Percentiles rank a stretch among this genome's conserved stretches.
Conservation (phyloP, 2,329 filamentous ascomycete genomes). For the Dendrostoma leiphaemia region DNA sequence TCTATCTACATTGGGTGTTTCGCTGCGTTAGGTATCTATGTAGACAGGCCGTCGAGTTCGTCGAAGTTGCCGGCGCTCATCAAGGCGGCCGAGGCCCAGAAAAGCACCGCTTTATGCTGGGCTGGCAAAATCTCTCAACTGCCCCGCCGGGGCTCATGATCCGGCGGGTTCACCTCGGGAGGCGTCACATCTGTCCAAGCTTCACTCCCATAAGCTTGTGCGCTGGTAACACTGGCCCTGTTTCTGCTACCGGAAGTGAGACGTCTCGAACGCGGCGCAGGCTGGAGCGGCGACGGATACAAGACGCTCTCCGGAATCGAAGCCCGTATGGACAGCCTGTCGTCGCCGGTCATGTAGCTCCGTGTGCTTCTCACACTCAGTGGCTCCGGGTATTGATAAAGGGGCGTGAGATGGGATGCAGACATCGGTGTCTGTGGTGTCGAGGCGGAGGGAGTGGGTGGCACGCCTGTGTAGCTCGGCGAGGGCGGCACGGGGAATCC, state of each 20-base stretch:
- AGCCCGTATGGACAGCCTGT: not conserved
- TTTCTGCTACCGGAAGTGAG: not conserved
- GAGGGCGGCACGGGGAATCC: not conserved
- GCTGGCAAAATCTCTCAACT: not conserved
- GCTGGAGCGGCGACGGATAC: slow-evolving; percentile 5
- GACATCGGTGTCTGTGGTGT: not conserved
- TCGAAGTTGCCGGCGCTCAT: too few relatives aligned
- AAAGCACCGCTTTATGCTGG: slow-evolving; percentile 1
- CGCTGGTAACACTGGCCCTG: not conserved
- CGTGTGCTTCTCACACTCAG: slow-evolving; percentile 2
- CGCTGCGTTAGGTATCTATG: too few relatives aligned
- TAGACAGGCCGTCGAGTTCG: too few relatives aligned
- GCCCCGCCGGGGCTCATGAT: not conserved
- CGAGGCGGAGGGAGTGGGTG: not conserved
- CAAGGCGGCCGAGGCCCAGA: too few relatives aligned
- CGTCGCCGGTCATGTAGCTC: slow-evolving; percentile 7
- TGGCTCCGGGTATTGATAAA: not conserved
- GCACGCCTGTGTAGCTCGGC: slow-evolving; percentile 3
- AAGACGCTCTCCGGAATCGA: slow-evolving; percentile 4
- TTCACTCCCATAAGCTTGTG: not conserved
- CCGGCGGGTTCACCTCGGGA: slow-evolving; percentile 7
- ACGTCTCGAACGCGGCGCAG: not conserved
- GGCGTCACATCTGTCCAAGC: slow-evolving; percentile 7
- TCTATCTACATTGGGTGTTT: too few relatives aligned
- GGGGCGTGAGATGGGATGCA: not conserved